Evolutionary conservation across 2,329 filamentous ascomycete genomes (phyloP).

Genomic region (Fusarium aywerte): DNA sequence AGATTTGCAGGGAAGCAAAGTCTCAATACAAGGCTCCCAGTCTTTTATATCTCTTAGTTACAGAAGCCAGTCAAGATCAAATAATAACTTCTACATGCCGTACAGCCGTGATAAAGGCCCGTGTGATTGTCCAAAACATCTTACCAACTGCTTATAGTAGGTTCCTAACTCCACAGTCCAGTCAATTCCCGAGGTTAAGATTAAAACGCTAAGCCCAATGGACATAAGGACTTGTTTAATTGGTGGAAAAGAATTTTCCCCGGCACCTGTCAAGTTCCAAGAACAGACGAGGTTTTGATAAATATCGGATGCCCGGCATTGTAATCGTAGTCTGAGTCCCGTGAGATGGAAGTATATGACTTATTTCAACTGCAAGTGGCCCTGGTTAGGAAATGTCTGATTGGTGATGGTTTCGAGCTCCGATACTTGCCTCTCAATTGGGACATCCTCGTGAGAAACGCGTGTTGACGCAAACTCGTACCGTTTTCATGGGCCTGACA

Average conservation of each 20-base stretch:
- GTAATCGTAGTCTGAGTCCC: neutral
- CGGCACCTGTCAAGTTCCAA: conserved; percentile 26
- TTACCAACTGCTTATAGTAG: neutral
- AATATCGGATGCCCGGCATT: conserved; percentile 25
- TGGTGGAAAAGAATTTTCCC: conserved; percentile 33
- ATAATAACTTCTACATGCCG: conserved; percentile 9
- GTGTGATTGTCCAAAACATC: neutral
- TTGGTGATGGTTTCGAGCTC: neutral
- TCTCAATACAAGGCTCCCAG: neutral
- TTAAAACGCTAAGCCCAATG: conserved; percentile 8
- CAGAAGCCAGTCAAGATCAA: too few species aligned
- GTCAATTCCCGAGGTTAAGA: conserved; percentile 15
- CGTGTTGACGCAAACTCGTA: too few species aligned
- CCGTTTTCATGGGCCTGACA: too few species aligned
- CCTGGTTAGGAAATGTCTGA: neutral
- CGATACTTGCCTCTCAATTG: too few species aligned
- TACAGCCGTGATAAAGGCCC: conserved; percentile 15
- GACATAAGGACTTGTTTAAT: neutral
- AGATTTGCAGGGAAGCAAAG: neutral
- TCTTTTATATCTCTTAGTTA: neutral
- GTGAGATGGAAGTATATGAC: neutral
- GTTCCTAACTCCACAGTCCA: conserved; percentile 7
- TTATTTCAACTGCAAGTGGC: neutral
- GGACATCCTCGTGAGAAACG: too few species aligned
- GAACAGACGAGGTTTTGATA: neutral